Percentiles rank a stretch among this genome's conserved stretches.
phyloP scores from a whole-genome alignment of 768 basidiomycete genomes.

The Naganishia vishniacii region DNA sequence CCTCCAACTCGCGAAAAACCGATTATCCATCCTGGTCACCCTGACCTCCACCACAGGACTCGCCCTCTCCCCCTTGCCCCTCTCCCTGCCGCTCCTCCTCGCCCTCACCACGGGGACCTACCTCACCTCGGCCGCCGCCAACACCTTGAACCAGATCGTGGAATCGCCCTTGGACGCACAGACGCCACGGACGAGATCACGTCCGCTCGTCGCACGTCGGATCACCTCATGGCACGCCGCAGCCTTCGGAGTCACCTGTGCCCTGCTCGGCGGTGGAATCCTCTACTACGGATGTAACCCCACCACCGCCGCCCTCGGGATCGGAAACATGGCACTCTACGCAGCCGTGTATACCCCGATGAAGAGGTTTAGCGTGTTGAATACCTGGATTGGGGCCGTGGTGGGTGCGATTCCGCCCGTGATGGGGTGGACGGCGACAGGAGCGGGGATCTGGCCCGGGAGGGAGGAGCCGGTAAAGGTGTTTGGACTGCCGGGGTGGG shows the following conservation, averaged over 20 bases:
- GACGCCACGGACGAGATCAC: constrained; percentile 79
- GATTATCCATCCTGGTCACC: constrained; percentile 74
- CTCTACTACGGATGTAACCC: constrained; percentile 80
- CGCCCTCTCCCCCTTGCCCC: constrained; percentile 81
- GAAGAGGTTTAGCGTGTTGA: constrained; percentile 72
- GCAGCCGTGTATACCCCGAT: constrained; percentile 86
- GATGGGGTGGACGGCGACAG: constrained; percentile 98
- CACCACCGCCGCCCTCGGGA: constrained; percentile 73
- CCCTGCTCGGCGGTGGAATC: constrained; percentile 68
- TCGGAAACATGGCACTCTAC: constrained; percentile 79
- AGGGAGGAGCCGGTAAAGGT: constrained; percentile 56
- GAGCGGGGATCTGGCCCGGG: constrained; percentile 68
- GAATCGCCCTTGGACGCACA: constrained; percentile 96
- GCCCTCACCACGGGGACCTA: constrained; percentile 83
- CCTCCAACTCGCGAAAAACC: constrained; percentile 73
- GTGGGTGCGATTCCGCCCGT: constrained; percentile 90
- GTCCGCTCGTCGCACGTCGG: constrained; percentile 80
- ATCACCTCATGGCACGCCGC: constrained; percentile 79
- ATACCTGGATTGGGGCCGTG: constrained; percentile 91
- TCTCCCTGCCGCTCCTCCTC: constrained; percentile 74
- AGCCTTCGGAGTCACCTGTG: constrained; percentile 69
- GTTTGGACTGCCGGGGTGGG: constrained; percentile 57
- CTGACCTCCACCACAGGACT: constrained; percentile 87
- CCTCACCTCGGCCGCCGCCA: constrained; percentile 86
- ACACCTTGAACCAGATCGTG: constrained; percentile 87